Percentiles rank a stretch among this genome's conserved stretches.
Conservation (phyloP, 352 stramenopile species). For the Phytophthora ohioensis region DNA sequence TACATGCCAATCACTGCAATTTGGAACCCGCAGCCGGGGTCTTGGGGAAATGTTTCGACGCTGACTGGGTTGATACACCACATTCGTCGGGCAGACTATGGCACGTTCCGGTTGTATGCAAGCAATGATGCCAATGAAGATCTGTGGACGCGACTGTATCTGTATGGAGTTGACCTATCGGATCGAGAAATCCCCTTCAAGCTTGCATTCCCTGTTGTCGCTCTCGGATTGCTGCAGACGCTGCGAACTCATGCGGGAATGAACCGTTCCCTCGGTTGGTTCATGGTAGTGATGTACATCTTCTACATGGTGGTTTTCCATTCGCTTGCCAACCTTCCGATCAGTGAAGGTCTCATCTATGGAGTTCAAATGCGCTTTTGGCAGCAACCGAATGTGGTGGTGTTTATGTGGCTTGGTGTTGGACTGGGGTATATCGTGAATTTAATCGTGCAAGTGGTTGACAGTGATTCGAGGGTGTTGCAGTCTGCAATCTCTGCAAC, state of each 20-base stretch:
- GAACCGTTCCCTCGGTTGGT: constrained; percentile 24
- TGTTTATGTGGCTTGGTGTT: constrained; percentile 89
- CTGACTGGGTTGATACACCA: constrained; percentile 92
- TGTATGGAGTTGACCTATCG: constrained; percentile 83
- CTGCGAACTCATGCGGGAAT: constrained; percentile 21
- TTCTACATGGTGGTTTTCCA: constrained; percentile 97
- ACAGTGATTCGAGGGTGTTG: background rate
- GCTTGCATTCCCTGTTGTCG: constrained; percentile 48
- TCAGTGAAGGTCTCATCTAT: constrained; percentile 93
- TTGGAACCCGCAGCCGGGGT: constrained; percentile 83
- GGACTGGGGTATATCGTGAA: constrained; percentile 47
- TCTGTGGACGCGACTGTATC: constrained; percentile 66
- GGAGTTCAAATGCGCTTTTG: constrained; percentile 96
- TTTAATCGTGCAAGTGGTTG: constrained; percentile 6
- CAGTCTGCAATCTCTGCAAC: background rate
- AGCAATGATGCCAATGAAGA: constrained; percentile 71
- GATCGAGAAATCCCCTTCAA: constrained; percentile 57
- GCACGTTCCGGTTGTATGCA: constrained; percentile 93
- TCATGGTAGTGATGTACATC: constrained; percentile 54
- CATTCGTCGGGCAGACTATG: constrained; percentile 93
- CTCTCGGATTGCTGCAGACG: constrained; percentile 43
- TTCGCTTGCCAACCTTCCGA: constrained; percentile 93
- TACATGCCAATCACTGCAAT: constrained; percentile 86
- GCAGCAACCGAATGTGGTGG: constrained; percentile 94
- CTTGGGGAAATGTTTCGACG: constrained; percentile 93